Conservation (phyloP, 2,329 filamentous ascomycete genomes). For the Ophiosphaerella herpotricha region DNA sequence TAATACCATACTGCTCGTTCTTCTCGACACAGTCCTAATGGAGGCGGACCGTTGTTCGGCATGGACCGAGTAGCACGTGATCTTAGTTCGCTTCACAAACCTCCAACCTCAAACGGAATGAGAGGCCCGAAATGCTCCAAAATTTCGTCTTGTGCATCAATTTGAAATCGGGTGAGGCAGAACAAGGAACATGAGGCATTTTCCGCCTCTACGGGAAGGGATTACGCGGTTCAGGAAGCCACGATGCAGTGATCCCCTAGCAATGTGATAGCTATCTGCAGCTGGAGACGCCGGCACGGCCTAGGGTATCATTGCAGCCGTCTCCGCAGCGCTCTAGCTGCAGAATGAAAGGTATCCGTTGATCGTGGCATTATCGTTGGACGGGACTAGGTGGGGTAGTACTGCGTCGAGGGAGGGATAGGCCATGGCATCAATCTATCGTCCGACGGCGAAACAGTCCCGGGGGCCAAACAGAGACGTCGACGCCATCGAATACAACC, state of each 20-base stretch:
- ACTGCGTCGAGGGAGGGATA: conserved; percentile 47
- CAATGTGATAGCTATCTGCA: conserved; percentile 51
- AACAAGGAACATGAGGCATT: conserved; percentile 48
- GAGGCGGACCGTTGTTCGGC: conserved; percentile 39
- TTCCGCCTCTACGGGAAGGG: conserved; percentile 41
- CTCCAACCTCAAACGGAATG: conserved; percentile 39
- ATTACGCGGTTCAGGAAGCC: conserved; percentile 52
- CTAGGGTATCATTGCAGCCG: conserved; percentile 53
- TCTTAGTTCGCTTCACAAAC: conserved; percentile 40
- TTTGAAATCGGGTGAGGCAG: conserved; percentile 38
- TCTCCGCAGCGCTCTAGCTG: conserved; percentile 50
- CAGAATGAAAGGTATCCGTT: conserved; percentile 48
- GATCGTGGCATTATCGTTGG: conserved; percentile 54
- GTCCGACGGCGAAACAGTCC: conserved; percentile 39
- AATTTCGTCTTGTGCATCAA: conserved; percentile 20
- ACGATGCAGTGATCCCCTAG: conserved; percentile 49
- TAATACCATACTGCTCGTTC: conserved; percentile 38
- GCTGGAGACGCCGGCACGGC: conserved; percentile 48
- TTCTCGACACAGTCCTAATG: conserved; percentile 30
- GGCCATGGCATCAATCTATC: conserved; percentile 44
- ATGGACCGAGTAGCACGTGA: conserved; percentile 45
- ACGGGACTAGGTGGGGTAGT: conserved; percentile 46
- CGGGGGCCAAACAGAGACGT: conserved; percentile 31
- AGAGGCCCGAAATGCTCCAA: conserved; percentile 40
- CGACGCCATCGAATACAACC: conserved; percentile 28